These are phyloP conservation scores for Ophiocordyceps australis DNA, from an alignment of 2,329 filamentous ascomycete species.

Conservation along the genomic window DNA sequence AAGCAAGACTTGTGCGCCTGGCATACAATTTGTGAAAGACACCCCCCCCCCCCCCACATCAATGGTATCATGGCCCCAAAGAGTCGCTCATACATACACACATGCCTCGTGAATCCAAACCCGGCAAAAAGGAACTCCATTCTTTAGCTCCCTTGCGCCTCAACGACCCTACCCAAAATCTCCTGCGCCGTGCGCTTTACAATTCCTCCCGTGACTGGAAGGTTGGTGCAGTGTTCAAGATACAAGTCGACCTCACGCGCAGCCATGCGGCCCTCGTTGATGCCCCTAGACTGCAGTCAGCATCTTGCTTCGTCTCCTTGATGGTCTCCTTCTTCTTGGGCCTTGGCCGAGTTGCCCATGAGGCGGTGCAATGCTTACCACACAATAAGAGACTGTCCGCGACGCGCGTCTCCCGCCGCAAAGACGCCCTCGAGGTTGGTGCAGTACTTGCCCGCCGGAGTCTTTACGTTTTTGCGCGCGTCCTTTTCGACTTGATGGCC, in stretches of 20 bases:
- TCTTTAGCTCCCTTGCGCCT: constrained; percentile 3
- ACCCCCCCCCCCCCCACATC: too few relatives aligned
- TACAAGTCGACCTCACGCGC: constrained; percentile 84
- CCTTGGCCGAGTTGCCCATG: too few relatives aligned
- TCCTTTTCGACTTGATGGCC: constrained; percentile 85
- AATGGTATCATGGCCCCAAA: too few relatives aligned
- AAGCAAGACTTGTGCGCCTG: too few relatives aligned
- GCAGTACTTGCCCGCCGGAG: constrained; percentile 66
- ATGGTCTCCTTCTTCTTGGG: too few relatives aligned
- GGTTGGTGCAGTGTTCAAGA: constrained; percentile 59
- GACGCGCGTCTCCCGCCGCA: constrained; percentile 85
- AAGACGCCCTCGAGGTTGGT: constrained; percentile 84
- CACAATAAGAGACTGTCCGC: constrained; percentile 89
- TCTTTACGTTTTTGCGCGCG: constrained; percentile 90
- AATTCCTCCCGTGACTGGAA: constrained; percentile 87
- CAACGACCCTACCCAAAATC: constrained; percentile 25
- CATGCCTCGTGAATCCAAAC: too few relatives aligned
- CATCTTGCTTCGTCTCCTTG: constrained; percentile 1
- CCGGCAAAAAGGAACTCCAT: background rate
- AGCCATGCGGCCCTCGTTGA: constrained; percentile 89
- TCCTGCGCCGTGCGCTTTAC: constrained; percentile 67
- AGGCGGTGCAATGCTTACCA: too few relatives aligned
- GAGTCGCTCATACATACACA: too few relatives aligned
- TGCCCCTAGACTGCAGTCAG: constrained; percentile 46
- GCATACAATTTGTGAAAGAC: too few relatives aligned